Evolutionary conservation across 208 protist species (phyloP), one percentile per base, ranked within the genome.

Genomic region (Acanthamoeba lenticulata): DNA sequence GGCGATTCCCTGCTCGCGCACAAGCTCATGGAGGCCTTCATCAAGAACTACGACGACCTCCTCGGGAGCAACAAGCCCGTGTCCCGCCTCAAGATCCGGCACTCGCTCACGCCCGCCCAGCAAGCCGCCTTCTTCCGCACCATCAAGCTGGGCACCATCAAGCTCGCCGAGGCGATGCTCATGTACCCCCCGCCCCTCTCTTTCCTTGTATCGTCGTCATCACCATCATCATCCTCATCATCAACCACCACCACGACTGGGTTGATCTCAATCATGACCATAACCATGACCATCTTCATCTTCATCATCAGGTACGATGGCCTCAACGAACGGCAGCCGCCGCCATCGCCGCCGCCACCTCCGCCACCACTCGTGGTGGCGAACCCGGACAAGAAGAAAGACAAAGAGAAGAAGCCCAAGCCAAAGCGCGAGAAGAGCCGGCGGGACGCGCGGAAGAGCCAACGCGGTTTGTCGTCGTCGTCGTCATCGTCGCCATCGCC

Each of bases 1-100:
- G 86, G 86, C 55, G 86, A 92, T 38, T 92, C 86, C 1, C 47
- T 92, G 57, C 86, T 47, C 38, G 86, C 86, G 15, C 86, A 92
- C 57, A 65, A 72, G 55, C 86, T 92, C 15, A 65, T 92, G 86
- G 86, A 92, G n/a, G 29, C 32, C 36, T 92, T 92, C 44, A 92
- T 92, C 60, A 92, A 45, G 9, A n/a, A 72, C 86, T 92, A 49
- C 36, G 86, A 92, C 34, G 86, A 92, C 1, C 86, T 92, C 6
- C 44, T 92, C 44, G 45, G 36, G 40, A 52, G 7, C 42, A 92
- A 92, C 34, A 72, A 65, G 55, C 86, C 34, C 2, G 40, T 52
- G 36, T 77, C 15, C 21, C 21, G 38, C n/a, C 86, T 72, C 0
- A 92, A 92, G 44, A 72, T 92, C 13, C 79, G 79, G 15, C 49